phyloP scores from a whole-genome alignment of 108 stramenopile genomes.

The Fragilaria crotonensis region DNA sequence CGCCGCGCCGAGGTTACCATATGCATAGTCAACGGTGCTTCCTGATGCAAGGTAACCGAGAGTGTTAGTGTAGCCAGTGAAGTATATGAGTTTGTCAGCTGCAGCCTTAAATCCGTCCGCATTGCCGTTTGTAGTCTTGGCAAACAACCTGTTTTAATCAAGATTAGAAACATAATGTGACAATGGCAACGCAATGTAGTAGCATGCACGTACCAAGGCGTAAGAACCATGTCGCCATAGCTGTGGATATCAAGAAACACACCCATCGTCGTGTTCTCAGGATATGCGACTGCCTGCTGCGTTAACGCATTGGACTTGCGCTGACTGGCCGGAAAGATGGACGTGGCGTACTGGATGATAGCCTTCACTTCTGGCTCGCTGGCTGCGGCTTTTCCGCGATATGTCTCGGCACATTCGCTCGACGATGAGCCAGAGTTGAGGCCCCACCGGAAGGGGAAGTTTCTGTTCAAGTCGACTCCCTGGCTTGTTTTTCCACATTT shows the following conservation, averaged over 20 bases:
- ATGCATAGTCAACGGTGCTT: slow-evolving; percentile 31
- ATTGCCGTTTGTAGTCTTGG: not conserved
- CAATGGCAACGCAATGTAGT: too few relatives aligned
- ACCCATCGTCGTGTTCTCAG: slow-evolving; percentile 26
- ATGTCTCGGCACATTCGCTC: slow-evolving; percentile 21
- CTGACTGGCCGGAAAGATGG: slow-evolving; percentile 31
- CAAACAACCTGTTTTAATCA: not conserved
- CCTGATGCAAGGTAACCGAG: slow-evolving; percentile 37
- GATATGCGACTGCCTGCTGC: slow-evolving; percentile 10
- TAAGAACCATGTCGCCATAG: not conserved
- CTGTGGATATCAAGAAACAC: slow-evolving; percentile 3
- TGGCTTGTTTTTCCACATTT: not conserved
- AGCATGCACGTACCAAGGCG: slow-evolving; percentile 16
- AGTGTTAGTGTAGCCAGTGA: slow-evolving; percentile 22
- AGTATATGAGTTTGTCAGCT: not conserved
- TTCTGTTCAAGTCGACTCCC: slow-evolving; percentile 60
- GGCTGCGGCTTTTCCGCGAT: slow-evolving; percentile 22
- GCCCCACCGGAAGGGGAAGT: slow-evolving; percentile 48
- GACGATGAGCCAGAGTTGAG: slow-evolving; percentile 17
- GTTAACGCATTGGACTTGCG: slow-evolving; percentile 18
- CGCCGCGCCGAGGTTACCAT: slow-evolving; percentile 31
- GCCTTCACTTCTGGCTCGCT: slow-evolving; percentile 47
- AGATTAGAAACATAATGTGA: too few relatives aligned
- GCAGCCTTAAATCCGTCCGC: not conserved
- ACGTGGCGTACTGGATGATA: slow-evolving; percentile 24